Conservation (phyloP, 495 filamentous ascomycete genomes). For the Bryoglossum gracile region DNA sequence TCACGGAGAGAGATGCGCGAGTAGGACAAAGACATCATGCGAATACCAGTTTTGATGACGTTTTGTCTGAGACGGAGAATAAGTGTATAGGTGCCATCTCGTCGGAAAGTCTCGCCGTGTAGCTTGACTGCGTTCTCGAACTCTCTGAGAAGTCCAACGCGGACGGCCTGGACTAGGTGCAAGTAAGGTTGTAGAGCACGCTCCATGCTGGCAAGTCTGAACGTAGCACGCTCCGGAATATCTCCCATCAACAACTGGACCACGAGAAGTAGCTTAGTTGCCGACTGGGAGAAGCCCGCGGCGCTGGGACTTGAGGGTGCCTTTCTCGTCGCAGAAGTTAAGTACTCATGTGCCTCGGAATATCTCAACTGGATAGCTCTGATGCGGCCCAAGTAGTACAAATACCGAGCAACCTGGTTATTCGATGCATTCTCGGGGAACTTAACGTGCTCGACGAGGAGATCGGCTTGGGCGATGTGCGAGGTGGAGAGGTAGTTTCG, state of each 20-base stretch:
- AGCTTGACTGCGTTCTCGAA: conserved; percentile 77
- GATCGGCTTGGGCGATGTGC: conserved; percentile 93
- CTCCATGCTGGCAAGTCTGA: conserved; percentile 82
- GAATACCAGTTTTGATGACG: conserved; percentile 98
- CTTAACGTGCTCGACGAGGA: conserved; percentile 87
- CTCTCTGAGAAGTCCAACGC: conserved; percentile 86
- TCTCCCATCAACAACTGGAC: conserved; percentile 98
- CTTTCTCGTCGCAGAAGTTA: conserved; percentile 88
- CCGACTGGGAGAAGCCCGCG: conserved; percentile 88
- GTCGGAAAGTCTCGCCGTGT: conserved; percentile 76
- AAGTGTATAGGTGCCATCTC: conserved; percentile 91
- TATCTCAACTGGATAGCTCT: conserved; percentile 94
- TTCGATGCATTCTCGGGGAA: conserved; percentile 91
- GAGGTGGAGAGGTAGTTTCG: conserved; percentile 95
- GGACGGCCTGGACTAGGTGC: conserved; percentile 85
- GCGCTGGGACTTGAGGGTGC: conserved; percentile 84
- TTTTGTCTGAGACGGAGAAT: conserved; percentile 93
- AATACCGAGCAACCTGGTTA: conserved; percentile 93
- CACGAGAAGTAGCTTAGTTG: conserved; percentile 87
- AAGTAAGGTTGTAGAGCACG: conserved; percentile 85
- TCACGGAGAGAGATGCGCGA: conserved; percentile 95
- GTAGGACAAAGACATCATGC: conserved; percentile 98
- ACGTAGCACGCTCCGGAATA: conserved; percentile 89
- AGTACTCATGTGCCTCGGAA: conserved; percentile 90
- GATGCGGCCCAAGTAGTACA: conserved; percentile 94